phyloP scores from a whole-genome alignment of 1,284 basidiomycete species.

The Exsudoporus floridanus region DNA sequence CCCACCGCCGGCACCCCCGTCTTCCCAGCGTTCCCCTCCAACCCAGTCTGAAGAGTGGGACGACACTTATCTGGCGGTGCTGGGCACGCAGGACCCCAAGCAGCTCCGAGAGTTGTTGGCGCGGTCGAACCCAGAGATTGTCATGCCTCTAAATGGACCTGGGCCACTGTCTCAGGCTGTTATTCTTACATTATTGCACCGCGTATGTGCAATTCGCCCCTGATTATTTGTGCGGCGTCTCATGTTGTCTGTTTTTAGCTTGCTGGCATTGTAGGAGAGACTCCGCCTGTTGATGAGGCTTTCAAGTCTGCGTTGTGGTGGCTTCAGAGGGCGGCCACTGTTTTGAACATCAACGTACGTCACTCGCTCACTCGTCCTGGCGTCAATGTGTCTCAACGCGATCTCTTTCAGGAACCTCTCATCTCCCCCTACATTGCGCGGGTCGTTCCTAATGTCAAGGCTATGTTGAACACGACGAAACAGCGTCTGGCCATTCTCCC shows the following conservation, averaged over 20 bases:
- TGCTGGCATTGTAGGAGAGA: conserved; percentile 68
- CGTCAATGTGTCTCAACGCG: conserved; percentile 7
- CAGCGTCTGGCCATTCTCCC: conserved; percentile 75
- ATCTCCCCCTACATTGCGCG: conserved; percentile 78
- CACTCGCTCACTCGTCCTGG: background rate
- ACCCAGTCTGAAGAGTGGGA: conserved; percentile 74
- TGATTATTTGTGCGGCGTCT: conserved; percentile 10
- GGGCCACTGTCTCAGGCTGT: conserved; percentile 77
- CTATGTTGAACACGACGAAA: conserved; percentile 71
- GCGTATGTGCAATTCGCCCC: conserved; percentile 48
- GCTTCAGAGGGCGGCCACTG: conserved; percentile 69
- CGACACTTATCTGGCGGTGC: conserved; percentile 70
- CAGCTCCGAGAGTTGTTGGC: conserved; percentile 72
- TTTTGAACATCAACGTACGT: conserved; percentile 69
- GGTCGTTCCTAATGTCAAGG: conserved; percentile 74
- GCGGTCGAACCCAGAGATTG: conserved; percentile 70
- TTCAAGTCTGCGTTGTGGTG: conserved; percentile 83
- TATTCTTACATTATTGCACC: conserved; percentile 73
- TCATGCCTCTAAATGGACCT: conserved; percentile 71
- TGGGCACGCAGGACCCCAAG: conserved; percentile 67
- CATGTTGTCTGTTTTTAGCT: conserved; percentile 46
- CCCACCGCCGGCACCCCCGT: conserved; percentile 49
- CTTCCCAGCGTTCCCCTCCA: conserved; percentile 54
- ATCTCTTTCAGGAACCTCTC: conserved; percentile 59
- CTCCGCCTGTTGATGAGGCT: conserved; percentile 68